Percentiles rank a stretch among this genome's conserved stretches.
These are phyloP conservation scores for Rachicladosporium sp. DNA, from an alignment of 2,329 filamentous ascomycete species.

Conservation along the genomic window DNA sequence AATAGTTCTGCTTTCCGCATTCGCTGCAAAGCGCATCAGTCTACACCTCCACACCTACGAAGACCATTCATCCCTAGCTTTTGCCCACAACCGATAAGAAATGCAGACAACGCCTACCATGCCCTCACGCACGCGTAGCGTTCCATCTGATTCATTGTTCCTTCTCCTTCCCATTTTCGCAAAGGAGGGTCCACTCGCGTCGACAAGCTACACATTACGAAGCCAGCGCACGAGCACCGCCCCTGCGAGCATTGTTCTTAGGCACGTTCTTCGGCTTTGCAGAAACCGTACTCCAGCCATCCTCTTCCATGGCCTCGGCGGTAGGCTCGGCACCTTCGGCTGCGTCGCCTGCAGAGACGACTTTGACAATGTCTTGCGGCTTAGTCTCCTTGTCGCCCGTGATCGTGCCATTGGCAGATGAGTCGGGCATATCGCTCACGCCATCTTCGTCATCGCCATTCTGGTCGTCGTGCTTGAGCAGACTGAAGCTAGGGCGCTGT, in stretches of 20 bases:
- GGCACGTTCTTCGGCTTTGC: conserved; percentile 31
- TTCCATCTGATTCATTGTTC: too few relatives aligned
- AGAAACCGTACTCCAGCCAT: conserved; percentile 42
- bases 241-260: conserved; percentile 22
- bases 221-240: conserved; percentile 33
- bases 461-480: conserved; percentile 37
- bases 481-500: conserved; percentile 24
- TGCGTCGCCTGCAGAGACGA: conserved; percentile 28
- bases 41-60: too few relatives aligned
- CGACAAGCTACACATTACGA: conserved; percentile 23
- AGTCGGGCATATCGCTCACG: conserved; percentile 32
- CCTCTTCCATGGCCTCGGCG: conserved; percentile 37
- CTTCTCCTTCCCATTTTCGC: too few relatives aligned
- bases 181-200: too few relatives aligned
- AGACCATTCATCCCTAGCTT: too few relatives aligned
- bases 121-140: too few relatives aligned
- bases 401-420: conserved; percentile 38
- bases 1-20: too few relatives aligned
- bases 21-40: too few relatives aligned
- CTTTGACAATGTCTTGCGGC: conserved; percentile 41
- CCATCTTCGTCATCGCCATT: conserved; percentile 22
- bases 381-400: conserved; percentile 42
- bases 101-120: too few relatives aligned
- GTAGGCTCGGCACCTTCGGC: conserved; percentile 26
- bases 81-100: too few relatives aligned